phyloP scores from a whole-genome alignment of 2,329 filamentous ascomycete species.

The Arachnopeziza araneosa region DNA sequence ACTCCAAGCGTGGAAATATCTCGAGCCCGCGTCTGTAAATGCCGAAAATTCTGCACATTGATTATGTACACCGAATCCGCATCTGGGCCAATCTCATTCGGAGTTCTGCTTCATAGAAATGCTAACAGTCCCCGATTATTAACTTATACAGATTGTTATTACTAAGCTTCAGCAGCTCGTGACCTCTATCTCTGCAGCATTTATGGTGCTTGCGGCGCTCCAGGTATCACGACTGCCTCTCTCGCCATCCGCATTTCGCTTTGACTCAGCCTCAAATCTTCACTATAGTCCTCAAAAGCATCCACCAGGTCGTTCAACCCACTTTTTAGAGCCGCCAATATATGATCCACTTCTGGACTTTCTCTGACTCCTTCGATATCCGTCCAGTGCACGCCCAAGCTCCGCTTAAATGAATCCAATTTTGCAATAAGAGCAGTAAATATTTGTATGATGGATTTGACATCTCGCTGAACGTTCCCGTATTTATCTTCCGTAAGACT shows the following conservation, averaged over 20 bases:
- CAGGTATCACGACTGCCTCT: conserved; percentile 42
- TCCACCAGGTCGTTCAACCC: conserved; percentile 61
- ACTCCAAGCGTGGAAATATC: too few relatives aligned
- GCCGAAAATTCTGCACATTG: not conserved
- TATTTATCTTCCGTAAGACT: conserved; percentile 77
- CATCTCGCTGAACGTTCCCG: conserved; percentile 79
- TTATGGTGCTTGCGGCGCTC: not conserved
- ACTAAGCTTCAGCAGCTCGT: not conserved
- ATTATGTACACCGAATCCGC: not conserved
- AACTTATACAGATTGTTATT: not conserved
- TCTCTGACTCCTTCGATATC: conserved; percentile 54
- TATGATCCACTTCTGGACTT: conserved; percentile 62
- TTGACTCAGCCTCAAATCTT: conserved; percentile 62
- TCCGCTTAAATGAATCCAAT: conserved; percentile 60
- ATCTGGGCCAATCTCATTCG: not conserved
- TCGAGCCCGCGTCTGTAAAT: not conserved
- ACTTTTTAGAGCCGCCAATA: conserved; percentile 59
- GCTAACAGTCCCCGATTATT: not conserved
- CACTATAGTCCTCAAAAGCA: conserved; percentile 70
- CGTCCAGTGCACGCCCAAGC: conserved; percentile 68
- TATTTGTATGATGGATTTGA: conserved; percentile 67
- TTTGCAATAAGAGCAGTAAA: conserved; percentile 64
- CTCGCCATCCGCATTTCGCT: conserved; percentile 69
- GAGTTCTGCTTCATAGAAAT: not conserved
- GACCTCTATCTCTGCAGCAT: not conserved